Base-by-base conservation (phyloP, 768 basidiomycete species). In the Cystofilobasidium capitatum region DNA sequence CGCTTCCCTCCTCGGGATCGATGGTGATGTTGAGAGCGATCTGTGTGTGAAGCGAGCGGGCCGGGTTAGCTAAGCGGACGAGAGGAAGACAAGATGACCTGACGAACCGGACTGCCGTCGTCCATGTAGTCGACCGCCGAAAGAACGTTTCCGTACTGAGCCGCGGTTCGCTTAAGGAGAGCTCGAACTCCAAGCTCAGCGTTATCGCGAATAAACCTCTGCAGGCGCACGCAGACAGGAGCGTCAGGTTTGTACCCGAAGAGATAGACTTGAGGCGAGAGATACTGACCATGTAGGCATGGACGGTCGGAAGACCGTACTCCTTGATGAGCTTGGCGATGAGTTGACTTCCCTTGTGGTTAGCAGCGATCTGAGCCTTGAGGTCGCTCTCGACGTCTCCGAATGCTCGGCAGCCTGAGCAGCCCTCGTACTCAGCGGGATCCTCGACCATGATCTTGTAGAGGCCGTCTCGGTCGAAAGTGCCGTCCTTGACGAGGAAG, bases 371-470 rank as follows among this genome's bases (percentile, higher is more conserved):
- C 45, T 66, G 65, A 37, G 68, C 68, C 57, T 74, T 73, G 2
- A 76, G 59, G 59, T 76, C 76, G 3, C 72, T 72, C 39, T 74
- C 64, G 40, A 74, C 74, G 63, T 76, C 72, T 49, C 73, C 71
- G 44, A 76, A 71, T 12, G 74, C 54, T 42, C 76, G 49, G 20
- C 72, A 72, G 3, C 72, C 74, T 14, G 69, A 70, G 58, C 72
- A 74, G 57, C 73, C 74, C 17, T 71, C 70, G 59, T 72, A 74
- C 17, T 70, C 55, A 0, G 67, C 73, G 0, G 73, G 72, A 22
- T 71, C 67, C 24, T 69, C 71, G 59, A 74, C 71, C 29, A 75
- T 64, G 24, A 70, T 60, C 1, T 54, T 31, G 20, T 42, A 36
- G 5, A 75, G 70, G 29, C 65, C 71, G 17, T 70, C 69, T 39